Base-by-base conservation (phyloP, 257 asterid species). In the Jacaranda copaia region DNA sequence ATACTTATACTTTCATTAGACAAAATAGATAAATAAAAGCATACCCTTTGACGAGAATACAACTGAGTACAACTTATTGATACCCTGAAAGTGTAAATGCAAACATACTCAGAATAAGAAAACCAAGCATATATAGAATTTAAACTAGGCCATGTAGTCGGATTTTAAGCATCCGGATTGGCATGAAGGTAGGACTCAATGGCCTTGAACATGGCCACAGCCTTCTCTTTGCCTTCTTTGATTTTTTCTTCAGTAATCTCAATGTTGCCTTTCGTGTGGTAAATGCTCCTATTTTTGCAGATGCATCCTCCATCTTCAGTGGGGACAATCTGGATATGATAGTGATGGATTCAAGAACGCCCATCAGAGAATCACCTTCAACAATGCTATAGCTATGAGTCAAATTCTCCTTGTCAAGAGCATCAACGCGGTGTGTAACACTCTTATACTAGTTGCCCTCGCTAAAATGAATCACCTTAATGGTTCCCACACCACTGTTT, bases 401-500 rank as follows among this genome's bases (percentile, higher is more conserved):
- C 49, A 81, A 79, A 7, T 79, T 83, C 13, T 76, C 59, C 0
- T 18, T 61, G 66, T 81, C 88, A 60, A 79, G 0, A 14, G 38
- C 70, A 9, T 86, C 85, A 3, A 81, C 56, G 15, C 75, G 80
- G 32, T 84, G 79, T 67, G 83, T 86, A 38, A 66, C 16, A 18
- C 58, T 68, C 80, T 86, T 84, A 2, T 53, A 45, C 8, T 55
- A 84, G 5, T 59, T 68, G 4, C 81, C 84, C 80, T 86, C 80
- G 0, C 70, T 76, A 19, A 83, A 81, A 43, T 55, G 66, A 16
- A 81, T 76, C 48, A 76, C 15, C 15, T 55, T 78, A 42, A 77
- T 59, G 16, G 73, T 74, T 73, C 85, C 86, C 6, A 70, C 82
- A 1, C 85, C 81, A n/a, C 74, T 87, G 14, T 84, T 81, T 42